These are phyloP conservation scores for Echeveria elegans DNA, from an alignment of 164 flowering plant genomes.

Conservation along the genomic window DNA sequence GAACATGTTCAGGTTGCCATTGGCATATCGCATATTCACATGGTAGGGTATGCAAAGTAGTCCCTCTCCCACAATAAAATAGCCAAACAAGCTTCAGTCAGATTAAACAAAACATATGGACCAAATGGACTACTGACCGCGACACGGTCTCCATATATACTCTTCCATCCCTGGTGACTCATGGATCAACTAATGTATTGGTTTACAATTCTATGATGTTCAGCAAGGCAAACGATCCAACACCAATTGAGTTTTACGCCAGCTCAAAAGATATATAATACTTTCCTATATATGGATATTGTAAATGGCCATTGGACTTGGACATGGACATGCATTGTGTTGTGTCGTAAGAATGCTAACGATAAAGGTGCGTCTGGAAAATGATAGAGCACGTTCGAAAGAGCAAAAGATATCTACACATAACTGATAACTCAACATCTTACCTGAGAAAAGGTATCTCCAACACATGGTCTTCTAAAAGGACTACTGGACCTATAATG, in stretches of 20 bases:
- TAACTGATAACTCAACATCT: neutral
- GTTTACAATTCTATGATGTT: neutral
- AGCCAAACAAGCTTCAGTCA: neutral
- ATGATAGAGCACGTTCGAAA: neutral
- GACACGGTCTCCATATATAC: neutral
- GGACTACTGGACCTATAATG: neutral
- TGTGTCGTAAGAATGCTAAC: conserved; percentile 1
- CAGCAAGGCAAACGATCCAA: neutral
- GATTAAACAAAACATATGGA: neutral
- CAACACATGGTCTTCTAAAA: neutral
- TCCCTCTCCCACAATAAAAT: too few relatives aligned
- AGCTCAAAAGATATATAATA: neutral
- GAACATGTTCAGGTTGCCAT: too few relatives aligned
- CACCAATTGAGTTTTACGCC: neutral
- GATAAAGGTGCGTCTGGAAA: neutral
- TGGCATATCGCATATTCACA: too few relatives aligned
- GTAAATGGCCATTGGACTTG: neutral
- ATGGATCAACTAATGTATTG: conserved; percentile 7
- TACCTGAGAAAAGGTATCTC: conserved; percentile 1
- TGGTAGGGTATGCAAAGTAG: too few relatives aligned
- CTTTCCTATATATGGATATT: neutral
- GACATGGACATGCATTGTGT: neutral
- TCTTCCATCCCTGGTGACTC: neutral
- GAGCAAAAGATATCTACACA: neutral
- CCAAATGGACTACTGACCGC: neutral